Evolutionary conservation across 768 basidiomycete species (phyloP).

Genomic region (Sarcodon aspratus): DNA sequence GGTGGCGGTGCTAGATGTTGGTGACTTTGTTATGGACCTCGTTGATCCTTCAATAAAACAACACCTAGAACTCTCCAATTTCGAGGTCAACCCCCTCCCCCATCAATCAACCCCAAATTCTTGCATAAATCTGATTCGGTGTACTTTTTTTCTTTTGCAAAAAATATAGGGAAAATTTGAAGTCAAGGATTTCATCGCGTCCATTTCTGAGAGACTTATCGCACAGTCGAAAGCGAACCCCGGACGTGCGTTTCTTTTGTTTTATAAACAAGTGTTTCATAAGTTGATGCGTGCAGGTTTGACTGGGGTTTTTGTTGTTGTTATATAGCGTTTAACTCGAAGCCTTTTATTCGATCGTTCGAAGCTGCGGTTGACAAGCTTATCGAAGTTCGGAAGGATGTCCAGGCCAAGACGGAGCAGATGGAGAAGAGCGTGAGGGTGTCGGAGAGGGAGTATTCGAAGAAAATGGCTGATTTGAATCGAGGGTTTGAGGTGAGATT

Average conservation of each 20-base stretch:
- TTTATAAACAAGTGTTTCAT: no score
- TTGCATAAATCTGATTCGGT: background rate
- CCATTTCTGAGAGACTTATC: slow-evolving; percentile 82
- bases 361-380: slow-evolving; percentile 86
- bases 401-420: slow-evolving; percentile 81
- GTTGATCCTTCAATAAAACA: slow-evolving; percentile 38
- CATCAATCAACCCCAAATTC: background rate
- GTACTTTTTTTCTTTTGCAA: background rate
- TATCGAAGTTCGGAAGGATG: slow-evolving; percentile 79
- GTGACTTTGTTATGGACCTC: background rate
- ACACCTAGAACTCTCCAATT: slow-evolving; percentile 25
- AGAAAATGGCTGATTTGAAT: slow-evolving; percentile 87
- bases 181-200: slow-evolving; percentile 79
- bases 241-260: slow-evolving; percentile 51
- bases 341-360: slow-evolving; percentile 86
- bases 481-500: slow-evolving; percentile 80
- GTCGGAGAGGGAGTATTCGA: slow-evolving; percentile 89
- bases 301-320: background rate
- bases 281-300: background rate
- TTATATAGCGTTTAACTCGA: slow-evolving; percentile 77
- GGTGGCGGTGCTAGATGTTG: background rate
- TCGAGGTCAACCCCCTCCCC: slow-evolving; percentile 20
- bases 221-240: slow-evolving; percentile 72
- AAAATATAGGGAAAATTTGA: slow-evolving; percentile 72
- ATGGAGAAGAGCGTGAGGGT: slow-evolving; percentile 86